A percentile compares a stretch with the other conserved stretches of the same genome.
phyloP scores from a whole-genome alignment of 371 early-diverging fungal genomes.

The Zychaea mexicana region DNA sequence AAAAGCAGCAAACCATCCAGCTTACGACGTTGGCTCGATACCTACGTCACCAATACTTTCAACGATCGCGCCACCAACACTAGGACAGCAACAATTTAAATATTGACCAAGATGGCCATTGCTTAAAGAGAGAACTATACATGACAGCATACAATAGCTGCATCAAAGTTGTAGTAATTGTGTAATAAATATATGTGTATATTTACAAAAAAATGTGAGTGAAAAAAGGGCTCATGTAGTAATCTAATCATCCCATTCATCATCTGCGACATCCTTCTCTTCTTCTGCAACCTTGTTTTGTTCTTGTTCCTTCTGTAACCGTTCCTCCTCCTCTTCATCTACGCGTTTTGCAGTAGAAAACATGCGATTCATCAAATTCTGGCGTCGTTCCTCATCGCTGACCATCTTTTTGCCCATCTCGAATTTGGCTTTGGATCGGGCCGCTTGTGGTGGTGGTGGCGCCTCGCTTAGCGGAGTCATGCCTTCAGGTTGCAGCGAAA shows the following conservation, averaged over 20 bases:
- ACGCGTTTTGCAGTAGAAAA: constrained; percentile 50
- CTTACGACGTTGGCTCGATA: no score
- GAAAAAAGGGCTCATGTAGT: no score
- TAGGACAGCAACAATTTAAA: no score
- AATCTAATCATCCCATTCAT: constrained; percentile 47
- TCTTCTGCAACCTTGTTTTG: constrained; percentile 52
- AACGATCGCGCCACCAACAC: no score
- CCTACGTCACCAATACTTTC: no score
- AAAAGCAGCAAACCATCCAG: no score
- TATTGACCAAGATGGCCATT: no score
- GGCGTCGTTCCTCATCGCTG: constrained; percentile 40
- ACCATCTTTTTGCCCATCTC: constrained; percentile 41
- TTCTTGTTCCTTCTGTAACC: constrained; percentile 32
- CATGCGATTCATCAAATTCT: constrained; percentile 62
- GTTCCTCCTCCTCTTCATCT: constrained; percentile 37
- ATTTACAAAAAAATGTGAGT: neutral
- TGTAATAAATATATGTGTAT: no score
- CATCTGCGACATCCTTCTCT: constrained; percentile 59
- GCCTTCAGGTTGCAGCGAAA: constrained; percentile 61
- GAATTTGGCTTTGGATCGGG: constrained; percentile 37
- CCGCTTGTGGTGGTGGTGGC: constrained; percentile 44
- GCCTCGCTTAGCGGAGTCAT: constrained; percentile 57
- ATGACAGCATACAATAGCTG: no score
- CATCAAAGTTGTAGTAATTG: no score
- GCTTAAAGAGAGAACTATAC: no score